Evolutionary conservation across 768 basidiomycete species (phyloP).

Genomic region (Rhizopogon vulgaris): DNA sequence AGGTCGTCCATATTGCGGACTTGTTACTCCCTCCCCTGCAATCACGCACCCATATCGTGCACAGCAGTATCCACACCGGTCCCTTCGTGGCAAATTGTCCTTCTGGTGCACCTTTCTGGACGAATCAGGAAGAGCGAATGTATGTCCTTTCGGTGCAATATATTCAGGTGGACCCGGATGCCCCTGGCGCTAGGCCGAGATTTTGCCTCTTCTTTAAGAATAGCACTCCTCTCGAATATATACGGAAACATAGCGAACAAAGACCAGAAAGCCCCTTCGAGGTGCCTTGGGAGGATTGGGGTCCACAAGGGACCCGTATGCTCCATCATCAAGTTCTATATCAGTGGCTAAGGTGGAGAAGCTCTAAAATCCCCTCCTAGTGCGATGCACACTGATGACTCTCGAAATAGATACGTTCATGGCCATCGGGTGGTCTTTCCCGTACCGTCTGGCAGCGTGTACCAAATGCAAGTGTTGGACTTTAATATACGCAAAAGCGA

Average conservation of each 20-base stretch:
- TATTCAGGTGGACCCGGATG: not conserved
- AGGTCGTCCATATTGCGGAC: slow-evolving; percentile 14
- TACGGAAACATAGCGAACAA: slow-evolving; percentile 2
- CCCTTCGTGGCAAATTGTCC: slow-evolving; percentile 25
- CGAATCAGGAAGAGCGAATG: slow-evolving; percentile 19
- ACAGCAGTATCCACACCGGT: slow-evolving; percentile 26
- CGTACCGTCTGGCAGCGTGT: not conserved
- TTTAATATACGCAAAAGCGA: slow-evolving; percentile 21
- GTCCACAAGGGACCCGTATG: slow-evolving; percentile 28
- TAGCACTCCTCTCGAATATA: slow-evolving; percentile 17
- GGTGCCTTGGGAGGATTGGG: slow-evolving; percentile 36
- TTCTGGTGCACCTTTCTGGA: slow-evolving; percentile 16
- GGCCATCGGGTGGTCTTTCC: slow-evolving; percentile 32
- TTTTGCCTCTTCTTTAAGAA: slow-evolving; percentile 30
- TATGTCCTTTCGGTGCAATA: slow-evolving; percentile 22
- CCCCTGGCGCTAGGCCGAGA: slow-evolving; percentile 6
- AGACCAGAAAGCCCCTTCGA: not conserved
- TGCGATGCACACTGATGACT: not conserved
- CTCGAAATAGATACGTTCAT: slow-evolving; percentile 32
- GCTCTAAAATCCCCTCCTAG: not conserved
- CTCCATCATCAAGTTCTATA: slow-evolving; percentile 22
- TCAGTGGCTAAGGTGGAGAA: slow-evolving; percentile 35
- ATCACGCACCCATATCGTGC: slow-evolving; percentile 8
- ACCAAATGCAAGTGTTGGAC: slow-evolving; percentile 21
- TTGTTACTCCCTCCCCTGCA: slow-evolving; percentile 11